These are phyloP conservation scores for Delphinella strobiligena DNA, from an alignment of 2,329 filamentous ascomycete genomes.

Conservation along the genomic window DNA sequence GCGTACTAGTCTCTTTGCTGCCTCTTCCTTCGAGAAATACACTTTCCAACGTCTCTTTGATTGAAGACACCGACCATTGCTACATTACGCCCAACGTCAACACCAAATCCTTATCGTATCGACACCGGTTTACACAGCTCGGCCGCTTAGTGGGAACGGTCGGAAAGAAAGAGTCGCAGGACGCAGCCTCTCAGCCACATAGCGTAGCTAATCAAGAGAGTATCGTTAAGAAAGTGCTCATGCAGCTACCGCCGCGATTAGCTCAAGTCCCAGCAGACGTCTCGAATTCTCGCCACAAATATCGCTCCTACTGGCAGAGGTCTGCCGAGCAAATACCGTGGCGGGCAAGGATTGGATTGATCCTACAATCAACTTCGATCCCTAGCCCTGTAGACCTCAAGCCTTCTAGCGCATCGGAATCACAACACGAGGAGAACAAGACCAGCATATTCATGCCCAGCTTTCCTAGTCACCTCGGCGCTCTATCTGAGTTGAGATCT, in stretches of 20 bases:
- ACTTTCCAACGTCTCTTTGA: background rate
- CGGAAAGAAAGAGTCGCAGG: too few relatives aligned
- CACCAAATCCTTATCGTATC: background rate
- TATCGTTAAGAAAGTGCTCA: too few relatives aligned
- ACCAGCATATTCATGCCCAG: too few relatives aligned
- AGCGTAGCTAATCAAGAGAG: too few relatives aligned
- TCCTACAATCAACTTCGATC: too few relatives aligned
- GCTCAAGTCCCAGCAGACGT: background rate
- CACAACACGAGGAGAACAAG: too few relatives aligned
- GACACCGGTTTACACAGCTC: background rate
- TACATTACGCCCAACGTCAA: background rate
- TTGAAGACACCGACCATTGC: background rate
- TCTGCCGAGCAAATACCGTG: background rate
- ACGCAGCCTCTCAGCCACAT: too few relatives aligned
- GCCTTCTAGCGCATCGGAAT: too few relatives aligned
- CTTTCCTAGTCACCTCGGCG: too few relatives aligned
- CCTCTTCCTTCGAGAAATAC: background rate
- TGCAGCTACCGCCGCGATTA: background rate
- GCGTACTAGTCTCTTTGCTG: slow-evolving; percentile 6
- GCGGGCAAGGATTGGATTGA: too few relatives aligned
- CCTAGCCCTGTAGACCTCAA: too few relatives aligned
- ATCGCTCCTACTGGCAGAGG: background rate
- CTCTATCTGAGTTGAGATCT: too few relatives aligned
- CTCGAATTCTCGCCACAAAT: background rate
- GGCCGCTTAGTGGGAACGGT: background rate